Percentiles rank a stretch among this genome's conserved stretches.
phyloP scores from a whole-genome alignment of 1,284 basidiomycete species.

The Fomitopsis pinicola region DNA sequence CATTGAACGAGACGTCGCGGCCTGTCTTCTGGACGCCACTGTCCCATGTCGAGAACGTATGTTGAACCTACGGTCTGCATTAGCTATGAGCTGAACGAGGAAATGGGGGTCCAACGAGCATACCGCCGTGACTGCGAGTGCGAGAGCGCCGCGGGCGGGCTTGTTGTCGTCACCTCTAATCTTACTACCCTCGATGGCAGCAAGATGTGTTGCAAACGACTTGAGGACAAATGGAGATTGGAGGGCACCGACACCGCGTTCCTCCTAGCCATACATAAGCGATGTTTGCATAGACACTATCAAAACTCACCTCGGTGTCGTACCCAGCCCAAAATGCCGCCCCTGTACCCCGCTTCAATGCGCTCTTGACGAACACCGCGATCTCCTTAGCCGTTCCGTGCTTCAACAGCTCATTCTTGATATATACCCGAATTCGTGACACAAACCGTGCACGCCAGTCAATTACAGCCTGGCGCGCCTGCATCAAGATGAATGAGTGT shows the following conservation, averaged over 20 bases:
- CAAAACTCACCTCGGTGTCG: neutral
- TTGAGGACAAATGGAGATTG: neutral
- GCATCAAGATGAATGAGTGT: neutral
- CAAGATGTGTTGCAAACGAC: neutral
- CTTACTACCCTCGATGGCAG: neutral
- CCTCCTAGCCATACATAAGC: neutral
- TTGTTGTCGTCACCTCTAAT: neutral
- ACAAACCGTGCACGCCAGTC: neutral
- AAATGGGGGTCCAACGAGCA: neutral
- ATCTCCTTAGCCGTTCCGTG: too few species aligned
- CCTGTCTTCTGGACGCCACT: too few species aligned
- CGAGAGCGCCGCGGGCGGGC: neutral
- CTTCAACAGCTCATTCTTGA: neutral
- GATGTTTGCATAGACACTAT: neutral
- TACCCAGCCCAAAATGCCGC: neutral
- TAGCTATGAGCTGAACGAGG: too few species aligned
- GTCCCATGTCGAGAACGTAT: too few species aligned
- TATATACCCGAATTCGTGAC: neutral
- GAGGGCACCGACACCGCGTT: neutral
- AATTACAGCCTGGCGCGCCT: neutral
- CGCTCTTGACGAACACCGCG: neutral
- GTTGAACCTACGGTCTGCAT: too few species aligned
- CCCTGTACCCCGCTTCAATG: neutral
- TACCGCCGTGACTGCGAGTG: neutral
- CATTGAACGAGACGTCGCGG: too few species aligned